Evolutionary conservation across 495 filamentous ascomycete genomes (phyloP), one percentile per base, ranked within the genome.

Genomic region (Physcia stellaris): DNA sequence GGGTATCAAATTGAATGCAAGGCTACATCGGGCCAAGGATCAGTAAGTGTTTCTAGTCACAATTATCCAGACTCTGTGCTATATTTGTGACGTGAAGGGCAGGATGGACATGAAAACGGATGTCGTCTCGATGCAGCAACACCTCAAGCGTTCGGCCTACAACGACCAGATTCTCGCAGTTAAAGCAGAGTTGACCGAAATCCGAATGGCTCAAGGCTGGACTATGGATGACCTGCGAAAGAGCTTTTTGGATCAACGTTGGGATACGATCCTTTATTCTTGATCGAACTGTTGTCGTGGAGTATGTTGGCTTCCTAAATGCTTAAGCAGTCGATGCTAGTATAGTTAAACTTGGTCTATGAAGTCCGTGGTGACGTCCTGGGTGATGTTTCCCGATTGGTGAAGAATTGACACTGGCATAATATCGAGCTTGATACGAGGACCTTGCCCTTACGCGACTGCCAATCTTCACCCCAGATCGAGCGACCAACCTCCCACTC

Each of bases 1-100:
- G 10, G 57, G 54, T 0, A 39, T 43, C 9, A 40, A 45, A 26
- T 36, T 62, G 26, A 60, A 65, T 28, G 56, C 62, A 15, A 41
- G 69, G 5, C 68, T 69, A 10, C 69, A 73, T 44, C 70, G 66
- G 69, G 69, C 69, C 0, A 73, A 73, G 50, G 65, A 72, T 40
- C 71, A 69, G 69, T 48, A 53, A 17, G 52, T 51, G 24, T 21
- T 23, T 12, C 12, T n/a, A 16, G 10, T 34, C 24, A 16, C 13
- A 15, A 35, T 11, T 9, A 36, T 13, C 17, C 27, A 4, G 5
- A 4, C 10, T 11, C 5, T 35, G 27, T 7, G 9, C 7, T 13
- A 28, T 28, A 7, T 7, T 13, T 28, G 13, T 7, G 9, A 7
- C 26, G 9, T 28, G 26, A 28, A 7, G 9, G 9, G 47, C 13